Conservation (phyloP, 768 basidiomycete species). For the Lactifluus hygrophoroides region DNA sequence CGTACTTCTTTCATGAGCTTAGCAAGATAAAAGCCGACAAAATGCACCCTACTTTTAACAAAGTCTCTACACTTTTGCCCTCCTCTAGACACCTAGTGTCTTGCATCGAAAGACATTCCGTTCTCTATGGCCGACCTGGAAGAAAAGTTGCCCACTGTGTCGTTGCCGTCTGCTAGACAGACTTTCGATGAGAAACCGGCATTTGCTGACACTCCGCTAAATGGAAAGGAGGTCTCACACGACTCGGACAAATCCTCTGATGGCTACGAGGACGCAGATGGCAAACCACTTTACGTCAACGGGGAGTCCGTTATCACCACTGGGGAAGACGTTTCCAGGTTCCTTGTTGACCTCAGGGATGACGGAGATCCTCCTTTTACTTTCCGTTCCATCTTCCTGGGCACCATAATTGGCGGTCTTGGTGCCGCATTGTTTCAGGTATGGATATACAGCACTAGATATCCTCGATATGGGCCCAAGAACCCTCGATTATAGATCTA, state of each 20-base stretch:
- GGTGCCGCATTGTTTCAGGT: constrained; percentile 54
- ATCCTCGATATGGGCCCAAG: not conserved
- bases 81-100: not conserved
- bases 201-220: not conserved
- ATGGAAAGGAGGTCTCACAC: not conserved
- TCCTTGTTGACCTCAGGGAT: constrained; percentile 48
- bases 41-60: not conserved
- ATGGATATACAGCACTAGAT: constrained; percentile 2
- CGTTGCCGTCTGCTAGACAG: not conserved
- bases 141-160: not conserved
- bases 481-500: constrained; percentile 37
- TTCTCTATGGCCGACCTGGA: not conserved
- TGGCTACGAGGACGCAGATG: not conserved
- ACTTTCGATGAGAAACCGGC: not conserved
- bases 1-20: not conserved
- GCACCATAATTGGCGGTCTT: constrained; percentile 47
- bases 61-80: not conserved
- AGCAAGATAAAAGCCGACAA: not conserved
- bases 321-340: constrained; percentile 45
- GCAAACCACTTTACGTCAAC: not conserved
- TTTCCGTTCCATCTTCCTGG: constrained; percentile 47
- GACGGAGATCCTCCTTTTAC: constrained; percentile 49
- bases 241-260: not conserved
- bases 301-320: constrained; percentile 25
- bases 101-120: not conserved